Percentiles rank a stretch among this genome's conserved stretches.
These are phyloP conservation scores for Malus fusca DNA, from an alignment of 306 rosid species.

Conservation along the genomic window DNA sequence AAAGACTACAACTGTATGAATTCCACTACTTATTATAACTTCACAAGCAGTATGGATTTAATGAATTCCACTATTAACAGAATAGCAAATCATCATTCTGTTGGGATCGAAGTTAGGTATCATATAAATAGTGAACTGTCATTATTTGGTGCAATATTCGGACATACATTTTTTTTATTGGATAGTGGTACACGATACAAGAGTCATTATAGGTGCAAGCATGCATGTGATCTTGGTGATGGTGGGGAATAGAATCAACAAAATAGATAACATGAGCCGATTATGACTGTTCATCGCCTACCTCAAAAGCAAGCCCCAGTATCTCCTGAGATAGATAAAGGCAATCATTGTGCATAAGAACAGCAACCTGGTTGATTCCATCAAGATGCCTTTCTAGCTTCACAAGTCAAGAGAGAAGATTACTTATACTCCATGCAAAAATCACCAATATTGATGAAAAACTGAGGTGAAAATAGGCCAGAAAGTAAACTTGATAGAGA, in stretches of 20 bases:
- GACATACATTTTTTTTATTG: background rate
- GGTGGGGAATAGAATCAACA: background rate
- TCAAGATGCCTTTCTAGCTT: slow-evolving; percentile 97
- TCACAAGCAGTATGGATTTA: background rate
- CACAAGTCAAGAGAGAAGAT: slow-evolving; percentile 45
- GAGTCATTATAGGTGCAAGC: background rate
- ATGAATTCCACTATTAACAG: background rate
- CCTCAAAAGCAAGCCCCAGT: slow-evolving; percentile 93
- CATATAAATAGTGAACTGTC: background rate
- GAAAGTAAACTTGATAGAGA: background rate
- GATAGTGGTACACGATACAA: background rate
- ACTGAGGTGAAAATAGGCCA: background rate
- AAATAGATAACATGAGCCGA: slow-evolving; percentile 1
- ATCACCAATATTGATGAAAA: background rate
- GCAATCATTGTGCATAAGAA: slow-evolving; percentile 90
- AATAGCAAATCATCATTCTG: background rate
- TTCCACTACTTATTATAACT: background rate
- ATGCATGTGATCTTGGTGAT: background rate
- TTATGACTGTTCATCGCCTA: slow-evolving; percentile 18
- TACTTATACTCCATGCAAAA: slow-evolving; percentile 2
- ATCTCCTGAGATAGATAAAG: slow-evolving; percentile 83
- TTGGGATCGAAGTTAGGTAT: background rate
- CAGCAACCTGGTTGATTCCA: slow-evolving; percentile 76
- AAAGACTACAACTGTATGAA: slow-evolving; percentile 19
- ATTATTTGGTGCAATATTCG: background rate